Conservation (phyloP, 306 rosid species). For the Sindora glabra region DNA sequence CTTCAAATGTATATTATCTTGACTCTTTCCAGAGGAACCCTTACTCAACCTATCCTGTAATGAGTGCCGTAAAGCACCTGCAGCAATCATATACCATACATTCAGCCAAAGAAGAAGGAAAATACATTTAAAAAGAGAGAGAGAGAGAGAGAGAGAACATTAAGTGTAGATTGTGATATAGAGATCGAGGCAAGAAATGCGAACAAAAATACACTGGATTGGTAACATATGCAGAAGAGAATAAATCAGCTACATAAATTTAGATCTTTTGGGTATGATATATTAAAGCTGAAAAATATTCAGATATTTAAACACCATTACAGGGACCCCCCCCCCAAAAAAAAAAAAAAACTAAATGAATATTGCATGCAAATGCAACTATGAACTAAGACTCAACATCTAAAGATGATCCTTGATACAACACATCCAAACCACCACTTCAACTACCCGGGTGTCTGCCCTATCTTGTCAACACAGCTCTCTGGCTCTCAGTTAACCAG, state of each 20-base stretch:
- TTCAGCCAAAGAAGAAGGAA: not conserved
- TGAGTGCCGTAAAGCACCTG: constrained; percentile 92
- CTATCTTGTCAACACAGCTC: no score
- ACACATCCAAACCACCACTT: no score
- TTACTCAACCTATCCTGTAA: constrained; percentile 89
- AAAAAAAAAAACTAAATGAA: not conserved
- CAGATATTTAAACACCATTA: not conserved
- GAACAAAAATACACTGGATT: not conserved
- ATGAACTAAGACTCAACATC: no score
- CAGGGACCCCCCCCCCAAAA: not conserved
- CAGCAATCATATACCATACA: constrained; percentile 11
- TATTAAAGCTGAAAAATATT: not conserved
- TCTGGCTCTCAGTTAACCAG: no score
- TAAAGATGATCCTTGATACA: no score
- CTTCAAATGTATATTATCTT: constrained; percentile 85
- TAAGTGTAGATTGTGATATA: not conserved
- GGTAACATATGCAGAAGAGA: not conserved
- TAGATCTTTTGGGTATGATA: not conserved
- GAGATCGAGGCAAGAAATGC: not conserved
- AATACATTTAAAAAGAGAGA: no score
- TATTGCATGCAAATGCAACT: no score
- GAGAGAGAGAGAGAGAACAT: no score
- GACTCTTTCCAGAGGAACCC: constrained; percentile 56
- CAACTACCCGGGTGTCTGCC: no score
- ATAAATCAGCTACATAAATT: constrained; percentile 9